Evolutionary conservation across 1,139 yeast genomes (phyloP).

Genomic region (Suhomyces maxii): DNA sequence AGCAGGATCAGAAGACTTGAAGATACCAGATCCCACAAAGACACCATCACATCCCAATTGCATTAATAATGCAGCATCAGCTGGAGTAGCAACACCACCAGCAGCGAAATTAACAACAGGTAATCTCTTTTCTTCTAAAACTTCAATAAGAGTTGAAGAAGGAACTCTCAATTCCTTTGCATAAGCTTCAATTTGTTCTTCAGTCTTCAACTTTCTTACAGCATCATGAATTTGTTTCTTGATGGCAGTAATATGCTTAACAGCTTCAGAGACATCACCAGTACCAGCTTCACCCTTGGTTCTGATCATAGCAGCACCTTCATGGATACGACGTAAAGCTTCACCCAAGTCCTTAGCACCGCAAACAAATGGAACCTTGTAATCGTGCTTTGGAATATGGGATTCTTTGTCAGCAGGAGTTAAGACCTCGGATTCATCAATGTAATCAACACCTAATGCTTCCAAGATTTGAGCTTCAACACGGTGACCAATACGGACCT

Average conservation of each 20-base stretch:
- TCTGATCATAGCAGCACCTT: slow-evolving; percentile 88
- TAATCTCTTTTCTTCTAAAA: slow-evolving; percentile 54
- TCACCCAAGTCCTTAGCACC: slow-evolving; percentile 86
- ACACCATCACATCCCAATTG: slow-evolving; percentile 92
- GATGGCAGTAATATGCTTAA: slow-evolving; percentile 67
- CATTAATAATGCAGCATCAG: slow-evolving; percentile 88
- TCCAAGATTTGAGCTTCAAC: slow-evolving; percentile 83
- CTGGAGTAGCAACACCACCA: slow-evolving; percentile 89
- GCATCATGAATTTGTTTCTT: slow-evolving; percentile 56
- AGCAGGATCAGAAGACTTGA: slow-evolving; percentile 74
- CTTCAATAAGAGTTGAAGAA: slow-evolving; percentile 49
- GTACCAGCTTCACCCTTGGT: slow-evolving; percentile 92
- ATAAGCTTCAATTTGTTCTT: slow-evolving; percentile 42
- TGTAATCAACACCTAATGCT: slow-evolving; percentile 73
- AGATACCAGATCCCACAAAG: slow-evolving; percentile 88
- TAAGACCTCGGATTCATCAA: slow-evolving; percentile 82
- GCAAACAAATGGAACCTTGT: slow-evolving; percentile 80
- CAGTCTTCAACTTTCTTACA: slow-evolving; percentile 36
- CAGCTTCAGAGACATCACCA: slow-evolving; percentile 87
- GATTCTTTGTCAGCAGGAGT: slow-evolving; percentile 75
- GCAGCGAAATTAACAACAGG: slow-evolving; percentile 91
- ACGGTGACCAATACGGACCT: slow-evolving; percentile 80
- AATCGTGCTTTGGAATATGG: slow-evolving; percentile 64
- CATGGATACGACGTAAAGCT: slow-evolving; percentile 76
- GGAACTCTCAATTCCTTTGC: slow-evolving; percentile 68